Evolutionary conservation across 2,329 filamentous ascomycete genomes (phyloP).

Genomic region (Colletotrichum sp.): DNA sequence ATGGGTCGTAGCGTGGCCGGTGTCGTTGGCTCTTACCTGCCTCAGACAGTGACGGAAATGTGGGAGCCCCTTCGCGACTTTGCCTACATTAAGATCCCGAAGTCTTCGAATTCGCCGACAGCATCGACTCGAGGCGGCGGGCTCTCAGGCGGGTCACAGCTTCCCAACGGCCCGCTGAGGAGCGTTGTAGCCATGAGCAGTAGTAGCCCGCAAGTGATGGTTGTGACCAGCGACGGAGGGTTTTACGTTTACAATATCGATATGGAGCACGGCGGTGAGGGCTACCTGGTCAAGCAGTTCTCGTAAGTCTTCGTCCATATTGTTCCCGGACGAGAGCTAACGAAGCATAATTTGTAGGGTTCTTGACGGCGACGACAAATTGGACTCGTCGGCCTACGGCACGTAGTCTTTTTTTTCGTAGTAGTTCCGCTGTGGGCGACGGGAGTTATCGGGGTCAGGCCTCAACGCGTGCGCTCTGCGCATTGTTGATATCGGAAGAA

Average conservation of each 20-base stretch:
- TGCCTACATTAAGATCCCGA: constrained; percentile 93
- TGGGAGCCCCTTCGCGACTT: constrained; percentile 97
- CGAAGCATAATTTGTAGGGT: constrained; percentile 39
- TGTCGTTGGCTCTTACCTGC: constrained; percentile 89
- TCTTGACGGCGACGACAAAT: constrained; percentile 59
- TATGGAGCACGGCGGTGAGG: constrained; percentile 92
- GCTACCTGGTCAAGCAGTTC: constrained; percentile 87
- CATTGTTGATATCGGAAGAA: neutral
- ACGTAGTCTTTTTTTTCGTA: constrained; percentile 23
- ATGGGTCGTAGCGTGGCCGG: constrained; percentile 89
- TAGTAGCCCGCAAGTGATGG: constrained; percentile 95
- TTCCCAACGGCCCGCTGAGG: constrained; percentile 60
- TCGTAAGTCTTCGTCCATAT: constrained; percentile 66
- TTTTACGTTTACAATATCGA: constrained; percentile 97
- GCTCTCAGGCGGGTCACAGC: constrained; percentile 19
- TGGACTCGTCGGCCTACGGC: constrained; percentile 53
- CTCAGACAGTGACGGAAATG: constrained; percentile 93
- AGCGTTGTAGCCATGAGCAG: constrained; percentile 98
- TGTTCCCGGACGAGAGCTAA: neutral
- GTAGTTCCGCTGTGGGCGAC: neutral
- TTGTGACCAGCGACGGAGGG: constrained; percentile 92
- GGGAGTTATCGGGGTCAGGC: neutral
- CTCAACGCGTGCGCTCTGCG: neutral
- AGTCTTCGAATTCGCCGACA: constrained; percentile 45
- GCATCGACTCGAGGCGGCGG: neutral